Base-by-base conservation (phyloP, 805 yeast species). In the Wickerhamiella dianesei region DNA sequence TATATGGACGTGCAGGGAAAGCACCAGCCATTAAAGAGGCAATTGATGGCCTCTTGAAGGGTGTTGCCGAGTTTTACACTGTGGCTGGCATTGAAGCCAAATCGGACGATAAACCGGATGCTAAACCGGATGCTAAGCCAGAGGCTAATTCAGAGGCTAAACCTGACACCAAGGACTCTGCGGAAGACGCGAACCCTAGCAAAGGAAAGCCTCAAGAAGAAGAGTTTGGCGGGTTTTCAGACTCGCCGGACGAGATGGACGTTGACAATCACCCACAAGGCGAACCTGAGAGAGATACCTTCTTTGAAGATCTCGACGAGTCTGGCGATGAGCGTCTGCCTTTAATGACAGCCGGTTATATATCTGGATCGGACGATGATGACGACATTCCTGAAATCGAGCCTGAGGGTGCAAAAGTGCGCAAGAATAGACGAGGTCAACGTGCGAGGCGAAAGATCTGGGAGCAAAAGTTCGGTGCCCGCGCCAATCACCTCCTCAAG, bases 381-480 rank as follows among this genome's bases (percentile, higher is more conserved):
- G 70, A 64, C 14, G 47, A 40, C 16, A 58, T 50, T 42, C 51
- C 53, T 16, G 54, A 44, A 19, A 35, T 22, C 17, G 54, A 41
- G 17, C 50, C 60, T 4, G 53, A 53, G 17, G 25, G 25, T 5
- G 9, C 32, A 6, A 25, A 25, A 12, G 66, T 64, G 51, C 74
- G 89, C 52, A 86, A 87, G 57, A 92, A 92, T 63, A 74, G 98
- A 66, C 77, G 96, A 63, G 98, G 98, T 21, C 98, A 92, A 68
- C 73, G 97, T 50, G 98, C 96, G 1, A 79, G 98, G 67, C 92
- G 89, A 63, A 82, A 83, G 70, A 86, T 92, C 45, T 92, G 97
- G 97, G 98, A 87, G 60, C 69, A 75, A 65, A 89, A 92, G 63
- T 92, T 71, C 60, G 97, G 97, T 21, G 63, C 63, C 17, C 67